Conservation (phyloP, 2,329 filamentous ascomycete species). For the Colletotrichum sidae region DNA sequence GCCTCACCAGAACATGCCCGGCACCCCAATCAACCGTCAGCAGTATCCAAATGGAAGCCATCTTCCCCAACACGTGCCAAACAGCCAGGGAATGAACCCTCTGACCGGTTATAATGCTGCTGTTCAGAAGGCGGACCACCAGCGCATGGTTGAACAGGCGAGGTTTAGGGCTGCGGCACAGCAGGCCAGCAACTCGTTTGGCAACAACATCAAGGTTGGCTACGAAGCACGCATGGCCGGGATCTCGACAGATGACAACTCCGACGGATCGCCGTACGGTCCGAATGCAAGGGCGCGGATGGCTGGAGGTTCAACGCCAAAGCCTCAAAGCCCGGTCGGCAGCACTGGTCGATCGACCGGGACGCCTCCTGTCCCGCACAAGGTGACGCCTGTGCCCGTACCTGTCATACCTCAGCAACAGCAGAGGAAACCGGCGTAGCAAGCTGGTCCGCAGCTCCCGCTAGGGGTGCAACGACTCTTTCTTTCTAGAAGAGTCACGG, state of each 20-base stretch:
- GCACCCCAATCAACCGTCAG: slow-evolving; percentile 40
- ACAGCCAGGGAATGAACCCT: slow-evolving; percentile 41
- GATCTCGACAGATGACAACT: slow-evolving; percentile 49
- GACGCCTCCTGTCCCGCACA: slow-evolving; percentile 50
- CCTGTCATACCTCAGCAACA: slow-evolving; percentile 55
- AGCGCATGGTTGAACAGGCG: slow-evolving; percentile 59
- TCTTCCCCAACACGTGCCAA: slow-evolving; percentile 46
- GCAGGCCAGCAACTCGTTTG: slow-evolving; percentile 54
- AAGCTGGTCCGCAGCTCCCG: not conserved
- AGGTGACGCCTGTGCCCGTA: slow-evolving; percentile 58
- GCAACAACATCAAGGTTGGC: slow-evolving; percentile 61
- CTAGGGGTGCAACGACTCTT: not conserved
- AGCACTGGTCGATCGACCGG: slow-evolving; percentile 44
- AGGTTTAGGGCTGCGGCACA: slow-evolving; percentile 60
- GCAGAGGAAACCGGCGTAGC: slow-evolving; percentile 38
- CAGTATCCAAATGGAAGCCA: slow-evolving; percentile 48
- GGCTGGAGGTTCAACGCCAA: slow-evolving; percentile 45
- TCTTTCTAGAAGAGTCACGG: not conserved
- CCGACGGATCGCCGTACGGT: slow-evolving; percentile 48
- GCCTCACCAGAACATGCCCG: slow-evolving; percentile 42
- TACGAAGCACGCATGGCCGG: slow-evolving; percentile 51
- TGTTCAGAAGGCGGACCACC: slow-evolving; percentile 28
- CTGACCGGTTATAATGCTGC: slow-evolving; percentile 31
- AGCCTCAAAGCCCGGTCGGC: slow-evolving; percentile 47
- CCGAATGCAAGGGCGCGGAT: slow-evolving; percentile 52